These are phyloP conservation scores for Tetrastigma voinierianum DNA, from an alignment of 164 flowering plant species.

Conservation along the genomic window DNA sequence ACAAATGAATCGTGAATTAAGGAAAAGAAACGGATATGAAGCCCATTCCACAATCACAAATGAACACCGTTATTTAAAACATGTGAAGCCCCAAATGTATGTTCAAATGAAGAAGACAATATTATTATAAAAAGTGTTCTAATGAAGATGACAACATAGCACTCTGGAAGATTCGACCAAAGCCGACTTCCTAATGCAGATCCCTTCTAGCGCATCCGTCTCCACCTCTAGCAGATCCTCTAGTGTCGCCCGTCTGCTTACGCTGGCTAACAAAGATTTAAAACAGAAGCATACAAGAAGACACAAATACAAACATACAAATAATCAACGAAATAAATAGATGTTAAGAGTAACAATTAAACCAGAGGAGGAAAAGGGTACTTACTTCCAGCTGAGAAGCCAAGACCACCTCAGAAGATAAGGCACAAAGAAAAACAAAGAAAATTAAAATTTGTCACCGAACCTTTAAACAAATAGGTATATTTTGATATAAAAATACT, in stretches of 20 bases:
- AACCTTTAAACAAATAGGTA: no score
- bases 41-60: not conserved
- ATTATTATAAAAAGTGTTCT: no score
- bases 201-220: constrained; percentile 40
- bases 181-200: constrained; percentile 29
- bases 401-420: constrained; percentile 1
- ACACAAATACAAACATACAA: not conserved
- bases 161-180: constrained; percentile 48
- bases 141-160: not conserved
- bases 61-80: not conserved
- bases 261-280: not conserved
- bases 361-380: not conserved
- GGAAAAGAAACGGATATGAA: not conserved
- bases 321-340: not conserved
- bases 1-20: not conserved
- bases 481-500: no score
- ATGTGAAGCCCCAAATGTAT: not conserved
- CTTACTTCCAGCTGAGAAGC: constrained; percentile 44
- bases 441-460: not conserved
- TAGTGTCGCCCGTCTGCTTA: constrained; percentile 49
- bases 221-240: constrained; percentile 52
- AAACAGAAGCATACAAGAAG: not conserved
- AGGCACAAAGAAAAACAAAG: not conserved
- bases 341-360: not conserved
- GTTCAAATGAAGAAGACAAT: no score